phyloP scores from a whole-genome alignment of 1,284 basidiomycete species.

The Trichosporon sp. region DNA sequence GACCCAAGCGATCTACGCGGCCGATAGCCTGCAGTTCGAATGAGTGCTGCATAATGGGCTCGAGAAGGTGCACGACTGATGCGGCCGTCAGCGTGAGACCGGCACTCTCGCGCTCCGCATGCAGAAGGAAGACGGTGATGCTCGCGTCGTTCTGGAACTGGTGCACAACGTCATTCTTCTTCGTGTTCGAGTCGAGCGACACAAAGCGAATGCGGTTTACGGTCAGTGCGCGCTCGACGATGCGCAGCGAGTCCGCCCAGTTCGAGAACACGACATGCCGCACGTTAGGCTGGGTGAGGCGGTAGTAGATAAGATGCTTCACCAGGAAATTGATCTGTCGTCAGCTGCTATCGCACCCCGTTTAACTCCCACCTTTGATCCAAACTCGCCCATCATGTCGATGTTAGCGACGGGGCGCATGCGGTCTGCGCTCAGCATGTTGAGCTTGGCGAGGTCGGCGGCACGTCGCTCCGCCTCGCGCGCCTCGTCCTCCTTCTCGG shows the following conservation, averaged over 20 bases:
- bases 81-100: slow-evolving; percentile 46
- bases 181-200: slow-evolving; percentile 29
- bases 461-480: slow-evolving; percentile 17
- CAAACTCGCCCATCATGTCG: slow-evolving; percentile 44
- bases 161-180: slow-evolving; percentile 37
- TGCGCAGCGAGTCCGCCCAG: slow-evolving; percentile 41
- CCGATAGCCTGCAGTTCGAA: slow-evolving; percentile 45
- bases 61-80: slow-evolving; percentile 46
- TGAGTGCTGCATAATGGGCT: slow-evolving; percentile 45
- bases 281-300: slow-evolving; percentile 22
- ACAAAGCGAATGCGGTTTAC: slow-evolving; percentile 37
- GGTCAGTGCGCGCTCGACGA: slow-evolving; percentile 41
- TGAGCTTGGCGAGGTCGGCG: slow-evolving; percentile 27
- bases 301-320: slow-evolving; percentile 39
- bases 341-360: neutral
- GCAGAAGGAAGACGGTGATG: slow-evolving; percentile 45
- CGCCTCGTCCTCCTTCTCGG: neutral
- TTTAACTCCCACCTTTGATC: slow-evolving; percentile 36
- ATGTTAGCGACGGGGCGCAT: slow-evolving; percentile 25
- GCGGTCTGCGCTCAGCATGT: slow-evolving; percentile 22
- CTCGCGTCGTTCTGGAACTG: slow-evolving; percentile 36
- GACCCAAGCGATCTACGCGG: slow-evolving; percentile 30
- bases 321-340: slow-evolving; percentile 42
- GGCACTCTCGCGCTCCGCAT: slow-evolving; percentile 45
- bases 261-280: slow-evolving; percentile 47